These are phyloP conservation scores for Penicillium dipodomyicola DNA, from an alignment of 495 filamentous ascomycete genomes.

Conservation along the genomic window DNA sequence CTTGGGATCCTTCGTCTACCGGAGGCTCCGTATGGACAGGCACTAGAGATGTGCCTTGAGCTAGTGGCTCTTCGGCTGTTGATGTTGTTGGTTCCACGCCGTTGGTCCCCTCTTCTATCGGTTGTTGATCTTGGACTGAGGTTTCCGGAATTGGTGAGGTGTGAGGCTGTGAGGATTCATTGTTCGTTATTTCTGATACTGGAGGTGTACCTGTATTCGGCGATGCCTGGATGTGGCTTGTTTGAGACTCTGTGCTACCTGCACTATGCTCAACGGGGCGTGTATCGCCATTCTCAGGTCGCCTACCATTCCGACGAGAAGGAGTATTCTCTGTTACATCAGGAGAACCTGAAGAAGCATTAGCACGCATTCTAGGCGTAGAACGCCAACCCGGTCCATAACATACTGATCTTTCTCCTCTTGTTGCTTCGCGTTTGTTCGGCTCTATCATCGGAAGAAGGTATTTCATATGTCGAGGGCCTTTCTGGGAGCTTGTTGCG, in stretches of 20 bases:
- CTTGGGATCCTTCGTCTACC: not conserved
- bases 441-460: slow-evolving; percentile 18
- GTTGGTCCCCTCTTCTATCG: not conserved
- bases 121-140: not conserved
- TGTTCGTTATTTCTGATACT: not conserved
- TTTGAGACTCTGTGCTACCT: slow-evolving; percentile 1
- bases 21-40: not conserved
- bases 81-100: not conserved
- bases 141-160: not conserved
- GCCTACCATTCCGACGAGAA: slow-evolving; percentile 4
- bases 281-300: slow-evolving; percentile 1
- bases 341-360: slow-evolving; percentile 19
- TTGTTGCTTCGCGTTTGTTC: slow-evolving; percentile 24
- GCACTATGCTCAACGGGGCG: slow-evolving; percentile 11
- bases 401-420: slow-evolving; percentile 25
- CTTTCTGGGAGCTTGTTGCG: slow-evolving; percentile 27
- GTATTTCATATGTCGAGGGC: slow-evolving; percentile 31
- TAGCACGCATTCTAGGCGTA: slow-evolving; percentile 2
- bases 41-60: not conserved
- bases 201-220: not conserved
- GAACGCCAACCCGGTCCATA: not conserved
- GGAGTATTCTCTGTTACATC: slow-evolving; percentile 1
- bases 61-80: not conserved
- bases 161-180: not conserved
- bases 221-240: not conserved